Base-by-base conservation (phyloP, 2,329 filamentous ascomycete species). In the Stagonosporopsis cucurbitacearum region DNA sequence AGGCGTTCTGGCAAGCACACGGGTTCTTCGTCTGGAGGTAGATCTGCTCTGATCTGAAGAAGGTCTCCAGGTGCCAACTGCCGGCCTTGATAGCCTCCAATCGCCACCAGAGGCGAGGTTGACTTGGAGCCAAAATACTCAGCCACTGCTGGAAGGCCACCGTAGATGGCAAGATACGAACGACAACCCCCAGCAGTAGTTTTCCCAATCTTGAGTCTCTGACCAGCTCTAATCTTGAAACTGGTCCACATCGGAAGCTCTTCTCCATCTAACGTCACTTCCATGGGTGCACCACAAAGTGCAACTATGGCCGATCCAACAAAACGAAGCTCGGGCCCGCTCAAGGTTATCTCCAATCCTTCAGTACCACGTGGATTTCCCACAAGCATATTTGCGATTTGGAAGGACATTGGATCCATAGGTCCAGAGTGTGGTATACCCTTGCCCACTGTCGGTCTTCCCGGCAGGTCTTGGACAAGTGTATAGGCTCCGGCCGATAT, bases 31-130 rank as follows among this genome's bases (percentile, higher is more conserved):
- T 64, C 57, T 1, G 73, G 62, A 13, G 78, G 78, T 1, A 78
- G 39, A 1, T 77, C 65, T n/a, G 75, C 75, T 2, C 67, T 66
- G 12, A 84, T 77, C 3, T 77, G 73, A 1, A 86, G 70, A 12
- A 84, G 69, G 61, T 86, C 84, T 1, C 84, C 82, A 2, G 83
- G 75, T 2, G 81, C 79, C 20, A 87, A 75, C 36, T 79, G 77
- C 42, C 85, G 76, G 5, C 84, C 85, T 69, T 88, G 85, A 40
- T 85, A 84, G 0, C 85, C 85, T 22, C 85, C 85, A 19, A 87
- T 81, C 0, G 77, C 80, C 15, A 86, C 81, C 45, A 84, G 76
- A 1, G 85, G 84, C 23, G 81, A 81, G 0, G 85, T 87, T 0
- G 83, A 81, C 62, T 87, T 87, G 17, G 82, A 85, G 1, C 81